A percentile compares a stretch with the other conserved stretches of the same genome.
Evolutionary conservation across 306 rosid species (phyloP).

Genomic region (Vigna unguiculata): DNA sequence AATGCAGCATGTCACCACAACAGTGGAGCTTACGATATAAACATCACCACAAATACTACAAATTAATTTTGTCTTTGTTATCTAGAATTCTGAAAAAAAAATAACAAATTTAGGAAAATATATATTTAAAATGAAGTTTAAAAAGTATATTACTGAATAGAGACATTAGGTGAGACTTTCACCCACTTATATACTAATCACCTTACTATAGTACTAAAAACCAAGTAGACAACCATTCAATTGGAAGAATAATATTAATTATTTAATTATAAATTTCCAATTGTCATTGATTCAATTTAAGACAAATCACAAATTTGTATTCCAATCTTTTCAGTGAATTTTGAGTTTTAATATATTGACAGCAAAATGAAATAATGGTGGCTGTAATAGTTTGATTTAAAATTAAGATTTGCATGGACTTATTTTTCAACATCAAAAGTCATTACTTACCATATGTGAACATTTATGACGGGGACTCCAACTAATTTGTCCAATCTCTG

Average conservation of each 20-base stretch:
- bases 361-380: conserved; percentile 34
- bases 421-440: conserved; percentile 31
- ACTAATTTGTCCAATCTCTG: conserved; percentile 89
- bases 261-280: neutral
- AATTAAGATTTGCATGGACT: conserved; percentile 1
- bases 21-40: conserved; percentile 33
- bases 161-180: too few species aligned
- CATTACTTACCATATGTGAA: conserved; percentile 88
- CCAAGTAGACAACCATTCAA: conserved; percentile 34
- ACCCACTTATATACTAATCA: too few species aligned
- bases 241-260: conserved; percentile 15
- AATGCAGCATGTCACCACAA: conserved; percentile 32
- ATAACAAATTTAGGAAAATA: conserved; percentile 9
- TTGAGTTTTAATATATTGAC: conserved; percentile 2
- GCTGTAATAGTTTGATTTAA: neutral
- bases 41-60: conserved; percentile 30
- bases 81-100: conserved; percentile 19
- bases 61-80: conserved; percentile 4
- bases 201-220: too few species aligned
- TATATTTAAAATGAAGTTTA: too few species aligned
- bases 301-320: neutral
- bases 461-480: conserved; percentile 96
- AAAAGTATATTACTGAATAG: conserved; percentile 26
- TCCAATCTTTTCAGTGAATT: conserved; percentile 27
- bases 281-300: conserved; percentile 18